These are phyloP conservation scores for Monosporascus sp. DNA, from an alignment of 2,329 filamentous ascomycete species.

Conservation along the genomic window DNA sequence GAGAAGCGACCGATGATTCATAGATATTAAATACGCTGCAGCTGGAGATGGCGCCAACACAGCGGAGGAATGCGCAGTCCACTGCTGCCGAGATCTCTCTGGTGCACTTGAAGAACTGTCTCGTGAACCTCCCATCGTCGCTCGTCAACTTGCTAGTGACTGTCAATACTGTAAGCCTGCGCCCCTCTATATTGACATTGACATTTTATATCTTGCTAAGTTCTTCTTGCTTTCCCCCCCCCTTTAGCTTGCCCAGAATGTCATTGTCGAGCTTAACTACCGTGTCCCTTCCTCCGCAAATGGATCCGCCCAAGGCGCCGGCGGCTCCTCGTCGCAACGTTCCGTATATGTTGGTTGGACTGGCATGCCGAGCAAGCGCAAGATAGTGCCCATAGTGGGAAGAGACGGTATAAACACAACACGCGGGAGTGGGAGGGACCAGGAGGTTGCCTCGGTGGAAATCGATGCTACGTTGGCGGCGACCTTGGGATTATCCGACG, in stretches of 20 bases:
- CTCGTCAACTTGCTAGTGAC: slow-evolving; percentile 82
- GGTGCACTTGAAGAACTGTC: slow-evolving; percentile 84
- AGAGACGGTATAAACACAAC: slow-evolving; percentile 64
- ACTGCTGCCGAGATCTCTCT: slow-evolving; percentile 79
- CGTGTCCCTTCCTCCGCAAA: slow-evolving; percentile 44
- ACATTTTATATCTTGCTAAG: no score
- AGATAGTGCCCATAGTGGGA: slow-evolving; percentile 64
- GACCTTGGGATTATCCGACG: slow-evolving; percentile 71
- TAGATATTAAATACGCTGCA: no score
- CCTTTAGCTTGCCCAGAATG: slow-evolving; percentile 80
- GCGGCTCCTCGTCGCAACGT: slow-evolving; percentile 46
- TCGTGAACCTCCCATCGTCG: slow-evolving; percentile 84
- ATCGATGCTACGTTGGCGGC: slow-evolving; percentile 80
- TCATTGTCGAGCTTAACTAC: slow-evolving; percentile 86
- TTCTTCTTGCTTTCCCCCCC: background rate
- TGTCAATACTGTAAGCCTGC: slow-evolving; percentile 71
- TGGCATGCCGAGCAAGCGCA: slow-evolving; percentile 91
- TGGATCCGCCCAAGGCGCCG: slow-evolving; percentile 35
- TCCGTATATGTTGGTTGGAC: slow-evolving; percentile 94
- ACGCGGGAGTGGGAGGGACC: slow-evolving; percentile 59
- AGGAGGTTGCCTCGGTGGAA: slow-evolving; percentile 74
- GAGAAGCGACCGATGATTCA: no score
- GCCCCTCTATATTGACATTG: no score
- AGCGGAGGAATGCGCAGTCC: slow-evolving; percentile 52
- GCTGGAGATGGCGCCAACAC: slow-evolving; percentile 28